Evolutionary conservation across 345 rosid species (phyloP).

Genomic region (Stellera chamaejasme): DNA sequence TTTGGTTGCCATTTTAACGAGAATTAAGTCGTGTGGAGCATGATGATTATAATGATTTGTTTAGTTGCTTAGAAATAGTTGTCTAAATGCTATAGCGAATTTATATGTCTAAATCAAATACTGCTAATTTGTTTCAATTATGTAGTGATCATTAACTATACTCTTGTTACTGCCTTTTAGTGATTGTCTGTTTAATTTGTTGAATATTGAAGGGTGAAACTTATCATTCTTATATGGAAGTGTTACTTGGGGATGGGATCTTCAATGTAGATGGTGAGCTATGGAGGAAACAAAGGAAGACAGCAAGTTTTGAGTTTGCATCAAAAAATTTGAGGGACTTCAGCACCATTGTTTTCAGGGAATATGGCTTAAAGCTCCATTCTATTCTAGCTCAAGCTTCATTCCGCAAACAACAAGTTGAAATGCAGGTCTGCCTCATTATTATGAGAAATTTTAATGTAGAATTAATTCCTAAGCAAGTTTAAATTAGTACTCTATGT

Average conservation of each 20-base stretch:
- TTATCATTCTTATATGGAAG: constrained; percentile 92
- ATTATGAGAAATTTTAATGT: no score
- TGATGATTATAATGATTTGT: neutral
- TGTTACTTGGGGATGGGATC: constrained; percentile 80
- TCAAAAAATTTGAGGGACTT: constrained; percentile 91
- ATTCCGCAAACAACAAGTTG: constrained; percentile 42
- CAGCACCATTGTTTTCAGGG: constrained; percentile 80
- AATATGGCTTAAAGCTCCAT: constrained; percentile 72
- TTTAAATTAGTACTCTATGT: no score
- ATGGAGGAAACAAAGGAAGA: constrained; percentile 91
- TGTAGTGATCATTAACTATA: neutral
- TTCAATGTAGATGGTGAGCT: constrained; percentile 86
- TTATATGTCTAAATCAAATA: neutral
- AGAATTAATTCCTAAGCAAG: neutral
- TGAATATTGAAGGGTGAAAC: constrained; percentile 58
- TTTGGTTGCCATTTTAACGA: no score
- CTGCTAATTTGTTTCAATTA: neutral
- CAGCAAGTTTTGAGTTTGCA: constrained; percentile 94
- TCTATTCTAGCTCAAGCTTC: constrained; percentile 53
- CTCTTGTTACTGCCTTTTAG: neutral
- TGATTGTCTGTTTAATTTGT: constrained; percentile 5
- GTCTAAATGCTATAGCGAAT: no score
- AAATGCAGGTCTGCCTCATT: constrained; percentile 57
- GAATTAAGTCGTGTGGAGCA: no score
- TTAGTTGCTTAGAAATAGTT: neutral